Base-by-base conservation (phyloP, 2,329 filamentous ascomycete genomes). In the Xylaria sp. region DNA sequence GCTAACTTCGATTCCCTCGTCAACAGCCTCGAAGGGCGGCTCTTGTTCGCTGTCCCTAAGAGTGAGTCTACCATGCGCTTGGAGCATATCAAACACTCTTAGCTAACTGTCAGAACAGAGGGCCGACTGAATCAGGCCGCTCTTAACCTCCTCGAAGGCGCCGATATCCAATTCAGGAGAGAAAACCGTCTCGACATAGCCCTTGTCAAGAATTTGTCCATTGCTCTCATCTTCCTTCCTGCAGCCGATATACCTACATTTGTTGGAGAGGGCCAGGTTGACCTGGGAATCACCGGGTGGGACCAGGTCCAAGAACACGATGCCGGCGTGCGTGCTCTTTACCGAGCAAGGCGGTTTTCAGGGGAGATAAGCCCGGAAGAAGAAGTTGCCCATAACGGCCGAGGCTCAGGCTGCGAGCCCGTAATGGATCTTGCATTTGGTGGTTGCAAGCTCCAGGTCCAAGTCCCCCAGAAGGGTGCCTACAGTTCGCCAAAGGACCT, bases 211-310 rank as follows among this genome's bases (percentile, higher is more conserved):
- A 99, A 99, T 83, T 89, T 96, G 32, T 93, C 93, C 42, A 93
- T 99, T 75, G 96, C 96, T 17, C 92, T 99, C 69, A 90, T 99
- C 78, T 99, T 99, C 85, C 92, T 99, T 30, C 96, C 96, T 34
- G 96, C 95, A 45, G 94, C 94, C 73, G 96, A 99, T 80, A 99
- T 99, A 78, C 96, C 96, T 4, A 97, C 94, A 47, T 98, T 98
- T 78, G 94, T 99, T 56, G 95, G 95, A 65, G 94, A 98, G 82
- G 96, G 96, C 67, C 91, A 91, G 70, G 93, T 97, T 56, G 94
- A 97, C 78, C 85, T 99, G 17, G 96, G 96, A 71, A 99, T 99
- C 78, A 98, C 96, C 0, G 96, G 96, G 59, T 89, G 89, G 76
- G 96, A 99, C 79, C 94, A 97, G 78, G 93, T 98, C 57, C 90